These are phyloP conservation scores for Tetramitus jugosus DNA, from an alignment of 208 protist genomes.

Conservation along the genomic window DNA sequence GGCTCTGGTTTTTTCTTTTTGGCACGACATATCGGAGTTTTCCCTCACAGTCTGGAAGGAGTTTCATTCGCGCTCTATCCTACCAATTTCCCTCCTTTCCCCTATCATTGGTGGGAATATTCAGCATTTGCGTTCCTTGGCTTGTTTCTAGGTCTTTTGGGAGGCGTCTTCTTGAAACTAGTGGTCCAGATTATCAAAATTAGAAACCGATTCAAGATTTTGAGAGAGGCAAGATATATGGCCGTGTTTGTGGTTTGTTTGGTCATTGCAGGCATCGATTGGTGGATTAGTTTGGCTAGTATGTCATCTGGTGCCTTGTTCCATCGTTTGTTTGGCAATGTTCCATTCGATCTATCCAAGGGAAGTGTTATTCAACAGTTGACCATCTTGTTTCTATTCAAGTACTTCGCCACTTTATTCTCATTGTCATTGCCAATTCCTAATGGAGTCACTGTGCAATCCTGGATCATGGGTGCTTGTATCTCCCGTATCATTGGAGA, in stretches of 20 bases:
- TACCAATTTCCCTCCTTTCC: conserved; percentile 5
- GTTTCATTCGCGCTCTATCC: no score
- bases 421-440: background rate
- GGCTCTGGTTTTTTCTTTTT: background rate
- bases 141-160: background rate
- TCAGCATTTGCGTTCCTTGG: background rate
- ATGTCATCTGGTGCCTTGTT: background rate
- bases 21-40: background rate
- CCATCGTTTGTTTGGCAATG: no score
- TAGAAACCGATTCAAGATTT: background rate
- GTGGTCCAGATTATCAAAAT: background rate
- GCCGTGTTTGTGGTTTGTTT: background rate
- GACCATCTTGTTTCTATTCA: conserved; percentile 1
- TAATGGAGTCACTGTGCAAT: background rate
- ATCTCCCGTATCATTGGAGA: background rate
- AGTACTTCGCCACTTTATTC: background rate
- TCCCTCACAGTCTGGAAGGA: no score
- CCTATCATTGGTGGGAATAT: background rate
- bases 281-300: background rate
- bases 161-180: background rate
- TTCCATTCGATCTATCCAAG: background rate
- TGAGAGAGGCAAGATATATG: background rate
- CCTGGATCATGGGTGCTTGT: background rate
- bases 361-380: background rate
- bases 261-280: background rate